These are phyloP conservation scores for Dothiorella sarmentorum DNA, from an alignment of 2,329 filamentous ascomycete species.

Conservation along the genomic window DNA sequence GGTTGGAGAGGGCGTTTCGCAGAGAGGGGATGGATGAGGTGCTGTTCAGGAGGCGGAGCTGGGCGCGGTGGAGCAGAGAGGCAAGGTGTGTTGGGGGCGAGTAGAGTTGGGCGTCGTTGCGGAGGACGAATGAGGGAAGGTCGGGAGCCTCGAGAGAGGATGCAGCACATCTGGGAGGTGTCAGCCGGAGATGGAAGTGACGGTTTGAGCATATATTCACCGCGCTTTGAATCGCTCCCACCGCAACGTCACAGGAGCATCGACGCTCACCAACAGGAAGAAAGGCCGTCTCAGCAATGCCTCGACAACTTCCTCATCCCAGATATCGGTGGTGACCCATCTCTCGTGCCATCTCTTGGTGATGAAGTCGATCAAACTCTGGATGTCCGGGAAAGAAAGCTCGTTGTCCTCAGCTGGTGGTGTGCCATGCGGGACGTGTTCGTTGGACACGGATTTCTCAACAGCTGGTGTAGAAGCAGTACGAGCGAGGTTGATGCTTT, in stretches of 20 bases:
- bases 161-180: constrained; percentile 43
- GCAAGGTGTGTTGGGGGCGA: constrained; percentile 61
- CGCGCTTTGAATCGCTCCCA: constrained; percentile 72
- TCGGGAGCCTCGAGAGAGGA: constrained; percentile 50
- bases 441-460: constrained; percentile 42
- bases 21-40: constrained; percentile 68
- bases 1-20: constrained; percentile 65
- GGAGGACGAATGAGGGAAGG: constrained; percentile 58
- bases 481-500: constrained; percentile 60
- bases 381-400: constrained; percentile 48
- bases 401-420: constrained; percentile 23
- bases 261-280: constrained; percentile 87
- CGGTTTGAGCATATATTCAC: constrained; percentile 26
- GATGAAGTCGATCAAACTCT: constrained; percentile 76
- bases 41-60: constrained; percentile 83
- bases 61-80: constrained; percentile 74
- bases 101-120: constrained; percentile 74
- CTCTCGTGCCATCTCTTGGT: constrained; percentile 78
- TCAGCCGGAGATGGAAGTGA: not conserved
- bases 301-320: constrained; percentile 69
- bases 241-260: constrained; percentile 80
- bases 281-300: constrained; percentile 77
- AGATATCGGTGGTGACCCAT: constrained; percentile 84
- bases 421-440: constrained; percentile 30
- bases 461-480: constrained; percentile 37